Percentiles rank a stretch among this genome's conserved stretches.
phyloP scores from a whole-genome alignment of 1,284 basidiomycete species.

The Cutaneotrichosporon cutaneum region DNA sequence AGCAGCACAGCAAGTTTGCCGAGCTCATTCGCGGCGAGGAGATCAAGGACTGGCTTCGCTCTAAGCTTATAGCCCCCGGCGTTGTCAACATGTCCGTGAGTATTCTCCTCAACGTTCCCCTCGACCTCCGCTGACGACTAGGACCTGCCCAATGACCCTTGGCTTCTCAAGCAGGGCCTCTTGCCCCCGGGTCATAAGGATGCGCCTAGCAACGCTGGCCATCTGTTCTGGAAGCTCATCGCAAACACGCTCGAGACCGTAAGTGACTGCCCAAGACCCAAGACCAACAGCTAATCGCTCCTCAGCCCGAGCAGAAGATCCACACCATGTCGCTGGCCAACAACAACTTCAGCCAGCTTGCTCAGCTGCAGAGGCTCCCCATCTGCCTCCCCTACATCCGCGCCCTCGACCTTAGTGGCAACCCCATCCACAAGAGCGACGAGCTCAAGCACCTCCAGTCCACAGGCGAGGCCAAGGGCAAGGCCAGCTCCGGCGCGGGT shows the following conservation, averaged over 20 bases:
- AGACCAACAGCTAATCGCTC: background rate
- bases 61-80: conserved; percentile 36
- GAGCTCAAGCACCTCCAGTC: conserved; percentile 41
- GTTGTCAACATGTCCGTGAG: conserved; percentile 42
- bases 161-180: conserved; percentile 45
- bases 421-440: conserved; percentile 36
- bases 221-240: conserved; percentile 47
- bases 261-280: conserved; percentile 6
- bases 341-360: conserved; percentile 41
- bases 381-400: conserved; percentile 44
- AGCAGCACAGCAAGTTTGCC: conserved; percentile 38
- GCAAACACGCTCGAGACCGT: conserved; percentile 41
- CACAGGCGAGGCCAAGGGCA: conserved; percentile 43
- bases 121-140: conserved; percentile 8
- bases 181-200: conserved; percentile 45
- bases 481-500: conserved; percentile 38
- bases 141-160: conserved; percentile 41
- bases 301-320: conserved; percentile 28
- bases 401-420: conserved; percentile 49
- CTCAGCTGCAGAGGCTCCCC: conserved; percentile 39
- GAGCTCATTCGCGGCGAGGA: conserved; percentile 38
- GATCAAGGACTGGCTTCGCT: conserved; percentile 47
- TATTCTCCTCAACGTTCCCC: background rate
- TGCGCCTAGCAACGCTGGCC: conserved; percentile 39
- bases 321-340: conserved; percentile 47